Evolutionary conservation across 176 grass and related monocot genomes (phyloP), one percentile per base, ranked within the genome.

Genomic region (Bolboschoenus planiculmis): DNA sequence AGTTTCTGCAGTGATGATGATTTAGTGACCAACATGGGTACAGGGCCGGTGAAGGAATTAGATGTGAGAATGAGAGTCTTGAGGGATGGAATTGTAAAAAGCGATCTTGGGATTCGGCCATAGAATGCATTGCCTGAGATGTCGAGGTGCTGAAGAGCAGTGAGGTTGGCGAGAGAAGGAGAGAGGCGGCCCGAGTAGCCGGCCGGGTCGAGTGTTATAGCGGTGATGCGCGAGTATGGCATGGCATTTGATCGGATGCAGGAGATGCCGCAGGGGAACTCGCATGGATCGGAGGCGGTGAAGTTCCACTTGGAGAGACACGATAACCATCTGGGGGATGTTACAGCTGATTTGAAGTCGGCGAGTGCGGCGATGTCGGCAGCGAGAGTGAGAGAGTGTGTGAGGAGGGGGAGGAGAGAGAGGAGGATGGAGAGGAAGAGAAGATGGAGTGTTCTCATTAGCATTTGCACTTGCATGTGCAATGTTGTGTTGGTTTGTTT

Each of bases 261-360:
- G 27, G 80, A 50, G 56, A 82, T 65, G 39, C 80, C 80, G 56
- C 80, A 82, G 2, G 80, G 56, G 80, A 82, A 82, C 10, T 63
- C 31, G 24, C 80, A 82, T n/a, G 80, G 80, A 65, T 82, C 80
- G 27, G 46, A 53, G 23, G 40, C 37, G 0, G 26, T 47, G 58
- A 82, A 82, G 39, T 82, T 43, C 80, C 80, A 82, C 1, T 31
- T 82, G 80, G 40, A 59, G n/a, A 82, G 56, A 48, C 80, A 82
- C 40, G 80, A 82, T 27, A 31, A n/a, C 15, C 39, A 23, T 29
- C 31, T 27, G 3, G 56, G 56, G 14, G 59, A 50, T 31, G 57
- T 56, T 46, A 82, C 66, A 40, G 58, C 23, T 9, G 80, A 82
- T 66, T 82, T 82, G 80, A 82, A 82, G 15, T 26, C 33, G 26